Conservation (phyloP, 257 asterid genomes). For the Cordia subcordata region DNA sequence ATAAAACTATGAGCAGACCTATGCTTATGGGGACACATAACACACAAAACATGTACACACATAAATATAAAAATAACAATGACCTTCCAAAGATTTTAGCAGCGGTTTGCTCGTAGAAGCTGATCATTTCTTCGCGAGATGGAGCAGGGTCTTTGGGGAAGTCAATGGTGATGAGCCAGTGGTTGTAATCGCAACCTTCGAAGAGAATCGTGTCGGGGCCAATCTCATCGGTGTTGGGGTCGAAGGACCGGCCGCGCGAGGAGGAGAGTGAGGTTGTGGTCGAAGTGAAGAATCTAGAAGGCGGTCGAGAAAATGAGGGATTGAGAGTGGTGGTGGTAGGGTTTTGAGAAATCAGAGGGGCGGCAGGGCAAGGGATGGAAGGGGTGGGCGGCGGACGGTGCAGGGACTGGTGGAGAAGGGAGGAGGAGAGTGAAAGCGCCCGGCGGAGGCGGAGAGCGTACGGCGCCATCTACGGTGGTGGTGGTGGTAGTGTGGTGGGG, state of each 20-base stretch:
- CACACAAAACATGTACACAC: no score
- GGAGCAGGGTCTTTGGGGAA: constrained; percentile 49
- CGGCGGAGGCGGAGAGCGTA: constrained; percentile 33
- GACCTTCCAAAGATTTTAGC: constrained; percentile 91
- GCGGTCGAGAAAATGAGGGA: constrained; percentile 2
- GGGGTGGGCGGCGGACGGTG: constrained; percentile 11
- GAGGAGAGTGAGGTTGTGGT: constrained; percentile 30
- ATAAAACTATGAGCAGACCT: no score
- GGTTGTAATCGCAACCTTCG: constrained; percentile 97
- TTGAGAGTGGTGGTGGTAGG: background rate
- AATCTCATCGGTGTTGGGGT: constrained; percentile 48
- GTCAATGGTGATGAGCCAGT: constrained; percentile 87
- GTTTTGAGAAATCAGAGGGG: constrained; percentile 1
- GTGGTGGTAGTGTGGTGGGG: background rate
- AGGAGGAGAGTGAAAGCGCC: constrained; percentile 24
- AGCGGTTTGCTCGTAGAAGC: constrained; percentile 62
- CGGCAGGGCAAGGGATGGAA: constrained; percentile 7
- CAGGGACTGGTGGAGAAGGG: constrained; percentile 29
- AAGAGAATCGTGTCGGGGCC: constrained; percentile 81
- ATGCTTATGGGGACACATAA: no score
- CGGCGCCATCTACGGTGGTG: constrained; percentile 24
- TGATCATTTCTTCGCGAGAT: constrained; percentile 67
- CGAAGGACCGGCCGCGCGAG: constrained; percentile 29
- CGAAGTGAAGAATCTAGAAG: constrained; percentile 34
- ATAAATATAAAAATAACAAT: background rate